Base-by-base conservation (phyloP, 169 alveolate genomes). In the Amoebophrya sp. region DNA sequence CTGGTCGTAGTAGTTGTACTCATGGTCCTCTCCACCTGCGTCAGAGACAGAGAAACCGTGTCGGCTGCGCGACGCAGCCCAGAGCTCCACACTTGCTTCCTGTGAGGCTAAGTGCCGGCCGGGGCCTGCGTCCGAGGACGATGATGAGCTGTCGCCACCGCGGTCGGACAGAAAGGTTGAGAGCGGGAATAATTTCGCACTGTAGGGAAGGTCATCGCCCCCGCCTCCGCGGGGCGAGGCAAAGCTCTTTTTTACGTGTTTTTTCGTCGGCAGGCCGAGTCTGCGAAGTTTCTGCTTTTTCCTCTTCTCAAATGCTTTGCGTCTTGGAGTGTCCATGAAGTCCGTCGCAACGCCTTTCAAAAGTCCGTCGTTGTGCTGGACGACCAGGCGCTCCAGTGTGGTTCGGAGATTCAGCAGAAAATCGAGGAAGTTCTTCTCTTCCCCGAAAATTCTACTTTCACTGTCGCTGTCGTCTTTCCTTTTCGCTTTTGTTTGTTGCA, bases 311-410 rank as follows among this genome's bases (percentile, higher is more conserved):
- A 66, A 66, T 7, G 29, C 83, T 66, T 66, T 66, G 1, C 83
- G 29, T 25, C 83, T 7, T 0, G 83, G 83, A 2, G 83, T 66
- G 83, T 66, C 35, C 83, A 66, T 66, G 83, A 66, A 66, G 32
- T 66, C 83, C 83, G 83, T 66, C 35, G 83, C 83, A 2, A 66
- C 83, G 83, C 83, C 83, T 25, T 66, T 2, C 35, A 66, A n/a
- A 3, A 66, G 83, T 25, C 83, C 83, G 83, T 66, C 83, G 32
- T 66, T 66, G 12, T 66, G 29, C 35, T 66, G 83, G 83, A 66
- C 35, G 35, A 66, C 83, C 10, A 66, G 83, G 7, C 83, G 83
- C 83, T 66, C 83, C 10, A 66, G 35, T 7, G 83, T 25, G 29
- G 83, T n/a, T 2, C 83, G 83, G 7, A 66, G 35, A 25, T 66